These are phyloP conservation scores for Cystobasidium slooffiae DNA, from an alignment of 1,284 basidiomycete genomes.

Conservation along the genomic window DNA sequence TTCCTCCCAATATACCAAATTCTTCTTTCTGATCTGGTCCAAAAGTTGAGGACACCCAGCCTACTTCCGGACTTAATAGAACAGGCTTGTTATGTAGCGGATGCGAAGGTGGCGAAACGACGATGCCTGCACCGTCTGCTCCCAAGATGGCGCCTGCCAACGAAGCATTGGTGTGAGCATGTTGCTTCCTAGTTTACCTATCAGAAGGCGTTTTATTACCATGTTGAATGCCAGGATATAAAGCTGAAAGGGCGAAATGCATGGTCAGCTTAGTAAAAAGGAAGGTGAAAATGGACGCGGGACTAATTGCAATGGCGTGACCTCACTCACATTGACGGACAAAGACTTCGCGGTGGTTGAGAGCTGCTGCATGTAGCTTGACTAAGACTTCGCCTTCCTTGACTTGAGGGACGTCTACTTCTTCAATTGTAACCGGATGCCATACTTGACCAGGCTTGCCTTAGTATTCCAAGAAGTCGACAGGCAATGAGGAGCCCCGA, in stretches of 20 bases:
- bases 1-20: slow-evolving; percentile 50
- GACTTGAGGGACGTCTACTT: slow-evolving; percentile 28
- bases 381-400: slow-evolving; percentile 48
- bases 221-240: slow-evolving; percentile 52
- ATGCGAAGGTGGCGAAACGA: slow-evolving; percentile 47
- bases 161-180: background rate
- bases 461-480: background rate
- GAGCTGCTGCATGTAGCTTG: slow-evolving; percentile 49
- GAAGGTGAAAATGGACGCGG: background rate
- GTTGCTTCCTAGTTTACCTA: background rate
- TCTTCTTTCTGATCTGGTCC: slow-evolving; percentile 49
- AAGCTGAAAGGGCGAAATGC: slow-evolving; percentile 27
- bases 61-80: slow-evolving; percentile 47
- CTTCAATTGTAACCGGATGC: slow-evolving; percentile 38
- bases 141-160: slow-evolving; percentile 48
- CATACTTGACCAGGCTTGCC: slow-evolving; percentile 46
- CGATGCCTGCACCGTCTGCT: slow-evolving; percentile 51
- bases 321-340: slow-evolving; percentile 50
- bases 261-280: background rate
- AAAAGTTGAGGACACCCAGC: slow-evolving; percentile 46
- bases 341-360: slow-evolving; percentile 53
- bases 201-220: slow-evolving; percentile 2
- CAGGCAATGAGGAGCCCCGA: background rate
- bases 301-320: no score
- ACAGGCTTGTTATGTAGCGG: slow-evolving; percentile 47